Percentiles rank a stretch among this genome's conserved stretches.
These are phyloP conservation scores for Mallotus nudiflorus DNA, from an alignment of 345 rosid genomes.

Conservation along the genomic window DNA sequence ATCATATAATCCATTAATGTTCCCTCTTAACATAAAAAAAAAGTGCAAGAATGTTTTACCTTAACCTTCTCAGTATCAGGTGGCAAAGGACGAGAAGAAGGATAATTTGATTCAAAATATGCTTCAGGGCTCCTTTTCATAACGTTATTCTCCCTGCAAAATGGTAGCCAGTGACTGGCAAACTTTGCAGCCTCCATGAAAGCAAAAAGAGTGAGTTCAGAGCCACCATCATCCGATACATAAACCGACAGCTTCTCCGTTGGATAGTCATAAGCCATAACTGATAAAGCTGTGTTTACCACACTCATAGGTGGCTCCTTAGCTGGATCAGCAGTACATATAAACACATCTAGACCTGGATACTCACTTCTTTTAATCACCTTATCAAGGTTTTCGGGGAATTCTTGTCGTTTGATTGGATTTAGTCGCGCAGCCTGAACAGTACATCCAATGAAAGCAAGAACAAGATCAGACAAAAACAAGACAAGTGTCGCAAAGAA, in stretches of 20 bases:
- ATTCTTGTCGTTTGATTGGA: no score
- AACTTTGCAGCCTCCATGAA: slow-evolving; percentile 28
- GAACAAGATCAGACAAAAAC: slow-evolving; percentile 46
- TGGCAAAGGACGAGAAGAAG: background rate
- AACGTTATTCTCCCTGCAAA: slow-evolving; percentile 12
- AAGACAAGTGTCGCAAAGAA: slow-evolving; percentile 24
- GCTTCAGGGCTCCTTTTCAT: slow-evolving; percentile 18
- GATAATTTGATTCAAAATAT: slow-evolving; percentile 6
- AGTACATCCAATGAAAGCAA: slow-evolving; percentile 70
- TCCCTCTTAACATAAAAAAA: no score
- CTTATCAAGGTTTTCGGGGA: no score
- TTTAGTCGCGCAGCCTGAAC: no score
- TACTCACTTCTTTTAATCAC: no score
- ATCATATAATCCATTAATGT: no score
- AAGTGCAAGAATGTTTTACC: slow-evolving; percentile 9
- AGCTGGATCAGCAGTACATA: background rate
- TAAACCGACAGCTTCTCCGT: no score
- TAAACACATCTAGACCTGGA: no score
- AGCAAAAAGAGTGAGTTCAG: slow-evolving; percentile 21
- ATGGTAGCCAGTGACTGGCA: slow-evolving; percentile 25
- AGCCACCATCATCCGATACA: slow-evolving; percentile 33
- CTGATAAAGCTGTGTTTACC: background rate
- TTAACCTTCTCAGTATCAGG: background rate
- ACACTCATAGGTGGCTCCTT: background rate
- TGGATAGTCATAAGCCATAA: no score